These are phyloP conservation scores for Epichloe coenophiala DNA, from an alignment of 2,329 filamentous ascomycete genomes.

Conservation along the genomic window DNA sequence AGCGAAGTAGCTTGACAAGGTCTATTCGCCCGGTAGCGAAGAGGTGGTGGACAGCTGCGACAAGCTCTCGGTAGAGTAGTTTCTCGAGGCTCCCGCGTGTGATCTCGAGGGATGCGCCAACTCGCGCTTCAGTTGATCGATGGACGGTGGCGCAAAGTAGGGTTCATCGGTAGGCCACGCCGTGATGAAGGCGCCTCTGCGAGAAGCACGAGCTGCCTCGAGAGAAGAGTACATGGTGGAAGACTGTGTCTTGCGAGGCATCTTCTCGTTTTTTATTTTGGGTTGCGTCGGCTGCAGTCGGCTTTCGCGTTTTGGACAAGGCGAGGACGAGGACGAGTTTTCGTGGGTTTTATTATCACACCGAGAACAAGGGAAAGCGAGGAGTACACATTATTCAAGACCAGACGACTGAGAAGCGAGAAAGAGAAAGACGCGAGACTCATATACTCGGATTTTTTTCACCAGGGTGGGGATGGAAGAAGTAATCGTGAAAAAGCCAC, in stretches of 20 bases:
- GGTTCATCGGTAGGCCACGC: slow-evolving; percentile 17
- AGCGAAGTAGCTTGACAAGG: not conserved
- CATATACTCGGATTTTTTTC: not conserved
- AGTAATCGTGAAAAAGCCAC: too few species aligned
- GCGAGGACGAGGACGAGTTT: not conserved
- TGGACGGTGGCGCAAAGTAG: slow-evolving; percentile 5
- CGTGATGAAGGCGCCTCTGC: slow-evolving; percentile 13
- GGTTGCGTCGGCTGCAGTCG: not conserved
- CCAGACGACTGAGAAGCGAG: not conserved
- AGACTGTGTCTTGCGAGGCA: not conserved
- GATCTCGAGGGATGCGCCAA: not conserved
- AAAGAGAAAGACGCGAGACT: not conserved
- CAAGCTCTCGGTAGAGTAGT: not conserved
- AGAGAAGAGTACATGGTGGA: slow-evolving; percentile 11
- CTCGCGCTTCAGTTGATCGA: slow-evolving; percentile 1
- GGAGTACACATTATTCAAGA: too few species aligned
- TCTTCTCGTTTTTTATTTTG: not conserved
- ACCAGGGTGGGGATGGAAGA: too few species aligned
- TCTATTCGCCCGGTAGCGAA: not conserved
- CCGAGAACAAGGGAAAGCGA: too few species aligned
- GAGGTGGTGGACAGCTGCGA: not conserved
- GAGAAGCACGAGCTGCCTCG: slow-evolving; percentile 12
- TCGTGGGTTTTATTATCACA: not conserved
- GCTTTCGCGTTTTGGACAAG: not conserved
- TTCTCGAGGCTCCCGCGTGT: not conserved